These are phyloP conservation scores for Cantharellus anzutake DNA, from an alignment of 768 basidiomycete genomes.

Conservation along the genomic window DNA sequence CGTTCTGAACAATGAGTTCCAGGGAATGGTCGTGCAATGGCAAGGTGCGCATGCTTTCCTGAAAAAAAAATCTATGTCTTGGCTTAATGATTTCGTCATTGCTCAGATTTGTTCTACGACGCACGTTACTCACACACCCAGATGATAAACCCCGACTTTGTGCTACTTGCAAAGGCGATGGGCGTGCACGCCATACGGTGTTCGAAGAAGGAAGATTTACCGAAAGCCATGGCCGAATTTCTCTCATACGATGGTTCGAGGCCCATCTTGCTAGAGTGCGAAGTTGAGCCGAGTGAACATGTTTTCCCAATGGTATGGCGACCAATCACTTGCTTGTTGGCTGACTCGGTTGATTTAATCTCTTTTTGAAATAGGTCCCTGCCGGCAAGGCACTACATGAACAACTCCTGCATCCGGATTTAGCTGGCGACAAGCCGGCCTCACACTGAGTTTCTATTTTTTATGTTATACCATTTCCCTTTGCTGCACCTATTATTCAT, in stretches of 20 bases:
- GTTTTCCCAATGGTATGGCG: constrained; percentile 71
- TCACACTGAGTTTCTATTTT: not conserved
- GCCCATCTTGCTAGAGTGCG: constrained; percentile 82
- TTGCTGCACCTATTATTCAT: not conserved
- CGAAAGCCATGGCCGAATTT: constrained; percentile 96
- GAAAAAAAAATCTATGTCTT: no score
- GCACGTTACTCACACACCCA: constrained; percentile 88
- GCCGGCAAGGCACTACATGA: constrained; percentile 92
- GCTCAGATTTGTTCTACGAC: constrained; percentile 81
- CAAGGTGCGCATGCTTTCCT: constrained; percentile 37
- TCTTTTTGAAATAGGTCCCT: constrained; percentile 34
- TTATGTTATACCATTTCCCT: not conserved
- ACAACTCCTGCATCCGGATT: constrained; percentile 54
- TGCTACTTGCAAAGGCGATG: constrained; percentile 79
- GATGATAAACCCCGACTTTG: constrained; percentile 94
- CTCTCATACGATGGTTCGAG: constrained; percentile 76
- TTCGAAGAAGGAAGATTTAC: constrained; percentile 49
- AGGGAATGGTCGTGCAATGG: constrained; percentile 99
- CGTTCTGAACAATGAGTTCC: constrained; percentile 90
- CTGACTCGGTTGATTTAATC: constrained; percentile 1
- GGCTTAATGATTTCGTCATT: not conserved
- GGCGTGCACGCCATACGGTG: constrained; percentile 79
- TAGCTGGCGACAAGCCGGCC: not conserved
- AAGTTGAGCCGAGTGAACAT: constrained; percentile 68
- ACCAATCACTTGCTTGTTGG: constrained; percentile 8